These are phyloP conservation scores for Groenewaldozyma tartarivorans DNA, from an alignment of 805 yeast species.

Conservation along the genomic window DNA sequence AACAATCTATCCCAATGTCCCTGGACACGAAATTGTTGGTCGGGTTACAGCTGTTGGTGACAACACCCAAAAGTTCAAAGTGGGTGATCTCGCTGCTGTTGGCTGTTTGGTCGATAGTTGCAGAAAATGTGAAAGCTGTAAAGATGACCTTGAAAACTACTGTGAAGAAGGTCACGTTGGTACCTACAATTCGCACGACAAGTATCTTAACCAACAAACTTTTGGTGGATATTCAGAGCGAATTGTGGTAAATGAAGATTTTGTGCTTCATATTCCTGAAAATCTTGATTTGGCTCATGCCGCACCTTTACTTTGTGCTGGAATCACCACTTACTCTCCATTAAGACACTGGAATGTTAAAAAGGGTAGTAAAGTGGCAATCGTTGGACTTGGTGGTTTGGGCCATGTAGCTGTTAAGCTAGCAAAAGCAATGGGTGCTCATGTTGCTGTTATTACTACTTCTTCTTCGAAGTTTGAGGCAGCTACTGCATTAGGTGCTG, in stretches of 20 bases:
- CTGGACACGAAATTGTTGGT: constrained; percentile 41
- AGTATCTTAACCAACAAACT: not conserved
- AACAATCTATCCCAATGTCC: constrained; percentile 29
- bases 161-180: not conserved
- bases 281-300: not conserved
- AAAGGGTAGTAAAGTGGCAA: constrained; percentile 45
- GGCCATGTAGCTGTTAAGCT: constrained; percentile 56
- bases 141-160: not conserved
- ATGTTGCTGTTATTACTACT: constrained; percentile 51
- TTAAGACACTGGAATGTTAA: constrained; percentile 39
- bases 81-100: not conserved
- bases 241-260: not conserved
- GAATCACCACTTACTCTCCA: constrained; percentile 65
- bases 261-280: not conserved
- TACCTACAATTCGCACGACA: not conserved
- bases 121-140: not conserved
- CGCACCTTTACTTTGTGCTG: constrained; percentile 64
- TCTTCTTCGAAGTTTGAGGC: constrained; percentile 39
- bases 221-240: not conserved
- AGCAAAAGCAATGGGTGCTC: constrained; percentile 55
- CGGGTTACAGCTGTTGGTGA: no score
- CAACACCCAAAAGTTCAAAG: constrained; percentile 30
- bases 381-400: constrained; percentile 59
- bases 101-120: not conserved
- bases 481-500: constrained; percentile 49